These are phyloP conservation scores for Halophytophthora batemanensis DNA, from an alignment of 352 stramenopile genomes.

Conservation along the genomic window DNA sequence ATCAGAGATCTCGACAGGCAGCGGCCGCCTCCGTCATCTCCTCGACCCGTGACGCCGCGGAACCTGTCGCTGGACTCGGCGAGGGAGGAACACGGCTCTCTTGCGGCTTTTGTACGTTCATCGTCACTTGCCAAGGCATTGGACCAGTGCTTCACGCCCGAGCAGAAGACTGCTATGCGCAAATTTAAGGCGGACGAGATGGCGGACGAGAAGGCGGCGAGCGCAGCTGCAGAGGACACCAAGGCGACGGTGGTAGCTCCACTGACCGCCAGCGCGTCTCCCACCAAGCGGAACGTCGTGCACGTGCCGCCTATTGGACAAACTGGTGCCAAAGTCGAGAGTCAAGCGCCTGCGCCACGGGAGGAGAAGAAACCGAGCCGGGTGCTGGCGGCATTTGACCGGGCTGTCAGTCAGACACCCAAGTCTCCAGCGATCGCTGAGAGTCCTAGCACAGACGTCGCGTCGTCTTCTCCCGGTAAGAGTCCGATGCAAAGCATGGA, in stretches of 20 bases:
- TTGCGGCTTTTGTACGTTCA: slow-evolving; percentile 6
- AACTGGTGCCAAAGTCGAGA: too few species aligned
- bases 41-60: neutral
- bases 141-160: slow-evolving; percentile 14
- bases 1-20: neutral
- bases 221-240: neutral
- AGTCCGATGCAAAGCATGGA: slow-evolving; percentile 9
- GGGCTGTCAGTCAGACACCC: neutral
- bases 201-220: neutral
- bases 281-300: too few species aligned
- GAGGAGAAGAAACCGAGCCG: too few species aligned
- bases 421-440: neutral
- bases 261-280: too few species aligned
- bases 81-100: slow-evolving; percentile 1
- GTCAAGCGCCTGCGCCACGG: too few species aligned
- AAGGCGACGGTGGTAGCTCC: neutral
- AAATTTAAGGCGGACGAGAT: neutral
- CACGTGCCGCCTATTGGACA: too few species aligned
- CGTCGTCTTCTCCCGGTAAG: neutral
- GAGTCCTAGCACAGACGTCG: too few species aligned
- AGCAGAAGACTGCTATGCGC: neutral
- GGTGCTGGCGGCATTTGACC: too few species aligned
- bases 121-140: slow-evolving; percentile 27
- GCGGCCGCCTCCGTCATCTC: neutral
- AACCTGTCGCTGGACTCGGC: slow-evolving; percentile 7